phyloP scores from a whole-genome alignment of 2,329 filamentous ascomycete species.

The Colletotrichum godetiae region DNA sequence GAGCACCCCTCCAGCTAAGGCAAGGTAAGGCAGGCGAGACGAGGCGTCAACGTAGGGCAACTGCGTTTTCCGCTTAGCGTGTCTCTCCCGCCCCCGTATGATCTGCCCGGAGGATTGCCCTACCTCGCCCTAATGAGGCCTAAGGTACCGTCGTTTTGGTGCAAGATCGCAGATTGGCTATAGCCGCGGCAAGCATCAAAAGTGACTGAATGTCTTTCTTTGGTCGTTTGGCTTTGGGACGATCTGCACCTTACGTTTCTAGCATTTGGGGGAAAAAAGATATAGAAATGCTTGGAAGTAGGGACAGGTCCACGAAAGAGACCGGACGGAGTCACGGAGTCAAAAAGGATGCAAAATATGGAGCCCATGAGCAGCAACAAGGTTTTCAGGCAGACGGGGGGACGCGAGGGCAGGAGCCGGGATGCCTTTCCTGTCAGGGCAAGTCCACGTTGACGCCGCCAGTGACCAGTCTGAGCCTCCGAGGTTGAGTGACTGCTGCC shows the following conservation, averaged over 20 bases:
- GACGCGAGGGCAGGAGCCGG: constrained; percentile 14
- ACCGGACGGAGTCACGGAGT: neutral
- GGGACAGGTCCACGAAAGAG: neutral
- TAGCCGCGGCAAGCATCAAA: neutral
- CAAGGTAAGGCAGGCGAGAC: constrained; percentile 3
- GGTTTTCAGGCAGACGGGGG: constrained; percentile 32
- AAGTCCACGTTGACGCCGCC: constrained; percentile 2
- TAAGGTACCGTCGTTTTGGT: constrained; percentile 6
- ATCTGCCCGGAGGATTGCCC: constrained; percentile 32
- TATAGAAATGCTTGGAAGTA: neutral
- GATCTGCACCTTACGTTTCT: neutral
- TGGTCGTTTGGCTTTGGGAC: neutral
- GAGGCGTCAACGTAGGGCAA: constrained; percentile 21
- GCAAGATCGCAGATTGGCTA: neutral
- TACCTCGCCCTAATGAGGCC: neutral
- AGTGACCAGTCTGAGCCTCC: neutral
- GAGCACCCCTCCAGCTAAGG: constrained; percentile 17
- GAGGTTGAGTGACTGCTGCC: neutral
- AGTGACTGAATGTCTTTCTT: neutral
- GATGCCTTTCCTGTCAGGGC: constrained; percentile 14
- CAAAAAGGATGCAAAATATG: neutral
- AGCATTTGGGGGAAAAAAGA: neutral
- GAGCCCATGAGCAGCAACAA: constrained; percentile 18
- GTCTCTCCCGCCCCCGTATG: constrained; percentile 28
- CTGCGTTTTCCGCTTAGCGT: constrained; percentile 17